Evolutionary conservation across 2,329 filamentous ascomycete genomes (phyloP).

Genomic region (Fusarium keratoplasticum): DNA sequence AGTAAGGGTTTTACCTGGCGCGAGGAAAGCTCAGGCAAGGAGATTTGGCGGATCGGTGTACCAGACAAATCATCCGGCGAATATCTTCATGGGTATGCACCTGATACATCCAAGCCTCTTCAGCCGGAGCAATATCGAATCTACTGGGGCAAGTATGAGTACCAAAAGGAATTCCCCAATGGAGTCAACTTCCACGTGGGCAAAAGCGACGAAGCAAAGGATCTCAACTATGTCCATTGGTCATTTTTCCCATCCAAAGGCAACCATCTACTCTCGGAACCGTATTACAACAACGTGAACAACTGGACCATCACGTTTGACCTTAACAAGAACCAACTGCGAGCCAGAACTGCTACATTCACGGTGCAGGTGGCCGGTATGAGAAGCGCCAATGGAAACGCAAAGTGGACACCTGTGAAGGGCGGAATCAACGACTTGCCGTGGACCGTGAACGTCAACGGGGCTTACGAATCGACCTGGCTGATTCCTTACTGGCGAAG

Average conservation of each 20-base stretch:
- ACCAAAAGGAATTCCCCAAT: constrained; percentile 65
- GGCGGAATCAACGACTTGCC: constrained; percentile 19
- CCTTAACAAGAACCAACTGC: constrained; percentile 46
- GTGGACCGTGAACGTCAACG: constrained; percentile 50
- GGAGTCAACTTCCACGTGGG: constrained; percentile 68
- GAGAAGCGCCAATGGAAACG: constrained; percentile 31
- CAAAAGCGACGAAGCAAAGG: constrained; percentile 56
- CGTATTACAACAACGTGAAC: constrained; percentile 60
- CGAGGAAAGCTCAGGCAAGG: constrained; percentile 25
- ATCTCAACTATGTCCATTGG: constrained; percentile 74
- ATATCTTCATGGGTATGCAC: constrained; percentile 66
- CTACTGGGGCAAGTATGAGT: constrained; percentile 71
- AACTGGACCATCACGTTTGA: constrained; percentile 70
- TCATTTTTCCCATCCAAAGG: constrained; percentile 67
- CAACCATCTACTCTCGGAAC: constrained; percentile 56
- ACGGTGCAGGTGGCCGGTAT: constrained; percentile 31
- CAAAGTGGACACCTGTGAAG: constrained; percentile 30
- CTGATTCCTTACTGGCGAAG: constrained; percentile 59
- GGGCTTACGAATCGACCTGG: constrained; percentile 59
- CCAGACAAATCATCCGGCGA: constrained; percentile 68
- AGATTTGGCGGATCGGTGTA: constrained; percentile 29
- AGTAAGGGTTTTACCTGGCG: constrained; percentile 11
- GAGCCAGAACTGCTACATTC: constrained; percentile 51
- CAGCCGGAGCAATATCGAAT: constrained; percentile 66
- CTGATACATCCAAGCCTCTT: constrained; percentile 59